Percentiles rank a stretch among this genome's conserved stretches.
Evolutionary conservation across 495 filamentous ascomycete genomes (phyloP).

Genomic region (Aspergillus sclerotiicarbonarius): DNA sequence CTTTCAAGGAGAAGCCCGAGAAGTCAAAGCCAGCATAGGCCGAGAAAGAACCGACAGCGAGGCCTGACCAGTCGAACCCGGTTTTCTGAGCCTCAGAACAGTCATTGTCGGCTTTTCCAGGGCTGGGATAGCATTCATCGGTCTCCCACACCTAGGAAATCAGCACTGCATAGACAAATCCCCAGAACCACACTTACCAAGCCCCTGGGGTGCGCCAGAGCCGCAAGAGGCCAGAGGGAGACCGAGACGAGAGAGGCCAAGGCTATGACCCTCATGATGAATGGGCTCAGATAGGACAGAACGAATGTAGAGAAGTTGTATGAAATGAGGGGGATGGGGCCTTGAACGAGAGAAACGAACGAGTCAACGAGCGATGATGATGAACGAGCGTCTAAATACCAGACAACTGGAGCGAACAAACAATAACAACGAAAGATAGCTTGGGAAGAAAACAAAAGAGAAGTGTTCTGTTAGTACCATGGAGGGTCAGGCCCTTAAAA

Average conservation of each 20-base stretch:
- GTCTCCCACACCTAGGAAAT: conserved; percentile 51
- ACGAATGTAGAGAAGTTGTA: conserved; percentile 16
- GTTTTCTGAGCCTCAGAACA: conserved; percentile 63
- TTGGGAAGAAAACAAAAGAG: conserved; percentile 7
- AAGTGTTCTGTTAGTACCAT: not conserved
- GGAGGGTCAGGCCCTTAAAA: not conserved
- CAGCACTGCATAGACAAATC: conserved; percentile 6
- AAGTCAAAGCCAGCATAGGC: conserved; percentile 72
- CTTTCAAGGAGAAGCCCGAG: conserved; percentile 64
- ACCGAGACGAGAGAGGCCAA: conserved; percentile 26
- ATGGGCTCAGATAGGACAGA: conserved; percentile 12
- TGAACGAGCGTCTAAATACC: not conserved
- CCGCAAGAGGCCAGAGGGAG: conserved; percentile 31
- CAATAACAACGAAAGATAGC: not conserved
- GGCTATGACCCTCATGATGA: conserved; percentile 28
- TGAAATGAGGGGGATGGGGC: not conserved
- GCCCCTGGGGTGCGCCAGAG: conserved; percentile 34
- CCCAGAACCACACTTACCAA: conserved; percentile 23
- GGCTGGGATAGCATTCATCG: conserved; percentile 61
- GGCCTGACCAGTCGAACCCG: conserved; percentile 71
- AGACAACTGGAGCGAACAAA: too few relatives aligned
- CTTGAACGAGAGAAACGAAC: not conserved
- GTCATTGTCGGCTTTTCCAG: conserved; percentile 71
- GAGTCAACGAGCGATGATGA: not conserved
- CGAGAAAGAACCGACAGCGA: conserved; percentile 60